Percentiles rank a stretch among this genome's conserved stretches.
Conservation (phyloP, 306 rosid species). For the Castanea mollissima region DNA sequence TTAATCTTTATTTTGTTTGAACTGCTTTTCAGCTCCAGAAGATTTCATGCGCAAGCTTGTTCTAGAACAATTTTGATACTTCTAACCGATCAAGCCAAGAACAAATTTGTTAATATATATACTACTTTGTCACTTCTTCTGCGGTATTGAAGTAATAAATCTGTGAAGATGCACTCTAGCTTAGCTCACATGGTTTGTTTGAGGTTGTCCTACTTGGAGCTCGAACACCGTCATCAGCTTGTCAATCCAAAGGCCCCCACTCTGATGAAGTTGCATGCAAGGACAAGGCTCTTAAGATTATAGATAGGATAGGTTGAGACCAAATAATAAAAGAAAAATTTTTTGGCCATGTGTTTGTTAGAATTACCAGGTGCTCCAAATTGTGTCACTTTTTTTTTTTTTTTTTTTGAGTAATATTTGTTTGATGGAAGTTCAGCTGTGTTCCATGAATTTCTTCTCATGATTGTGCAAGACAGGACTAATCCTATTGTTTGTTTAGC, state of each 20-base stretch:
- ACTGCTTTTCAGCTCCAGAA: slow-evolving; percentile 43
- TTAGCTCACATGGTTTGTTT: no score
- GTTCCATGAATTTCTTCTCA: neutral
- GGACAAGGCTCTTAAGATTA: neutral
- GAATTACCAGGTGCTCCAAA: neutral
- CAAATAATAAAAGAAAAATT: neutral
- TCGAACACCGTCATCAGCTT: no score
- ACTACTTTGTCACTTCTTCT: no score
- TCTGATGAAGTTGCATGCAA: neutral
- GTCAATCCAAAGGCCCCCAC: no score
- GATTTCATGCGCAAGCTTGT: slow-evolving; percentile 40
- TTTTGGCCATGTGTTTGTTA: neutral
- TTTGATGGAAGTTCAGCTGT: neutral
- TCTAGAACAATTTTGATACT: slow-evolving; percentile 35
- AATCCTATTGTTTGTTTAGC: neutral
- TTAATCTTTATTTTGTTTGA: neutral
- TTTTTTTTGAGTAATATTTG: neutral
- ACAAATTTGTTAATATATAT: neutral
- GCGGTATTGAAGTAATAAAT: no score
- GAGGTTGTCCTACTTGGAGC: no score
- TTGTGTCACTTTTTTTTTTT: neutral
- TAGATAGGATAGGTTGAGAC: neutral
- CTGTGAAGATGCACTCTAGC: no score
- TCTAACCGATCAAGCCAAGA: neutral
- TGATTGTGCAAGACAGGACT: neutral